Evolutionary conservation across 2,329 filamentous ascomycete genomes (phyloP).

Genomic region (Didymella pomorum): DNA sequence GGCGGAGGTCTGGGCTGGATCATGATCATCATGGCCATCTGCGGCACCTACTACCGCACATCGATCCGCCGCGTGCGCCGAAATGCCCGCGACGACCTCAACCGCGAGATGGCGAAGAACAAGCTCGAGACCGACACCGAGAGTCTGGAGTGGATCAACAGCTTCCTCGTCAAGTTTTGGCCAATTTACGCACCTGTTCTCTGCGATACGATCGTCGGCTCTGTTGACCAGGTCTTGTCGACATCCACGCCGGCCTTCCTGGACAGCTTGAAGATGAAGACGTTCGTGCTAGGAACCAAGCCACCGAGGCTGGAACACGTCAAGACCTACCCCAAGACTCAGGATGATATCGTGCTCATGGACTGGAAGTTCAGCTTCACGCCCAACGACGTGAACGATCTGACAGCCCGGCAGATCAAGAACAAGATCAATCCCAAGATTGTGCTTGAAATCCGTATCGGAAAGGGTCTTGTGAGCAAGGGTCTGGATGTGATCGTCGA

Average conservation of each 20-base stretch:
- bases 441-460: constrained; percentile 90
- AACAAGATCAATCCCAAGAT: constrained; percentile 98
- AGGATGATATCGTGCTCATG: constrained; percentile 96
- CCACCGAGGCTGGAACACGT: constrained; percentile 96
- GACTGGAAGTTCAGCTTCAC: constrained; percentile 99
- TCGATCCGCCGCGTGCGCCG: constrained; percentile 91
- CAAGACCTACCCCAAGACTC: constrained; percentile 95
- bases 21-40: constrained; percentile 89
- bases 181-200: constrained; percentile 96
- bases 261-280: constrained; percentile 91
- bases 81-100: constrained; percentile 95
- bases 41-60: constrained; percentile 95
- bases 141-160: constrained; percentile 98
- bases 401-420: constrained; percentile 88
- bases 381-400: constrained; percentile 89
- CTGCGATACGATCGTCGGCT: constrained; percentile 88
- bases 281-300: constrained; percentile 92
- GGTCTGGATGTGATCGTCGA: constrained; percentile 97
- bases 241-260: constrained; percentile 90
- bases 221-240: constrained; percentile 94
- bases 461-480: constrained; percentile 97
- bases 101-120: constrained; percentile 85
- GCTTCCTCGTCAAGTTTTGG: constrained; percentile 98
- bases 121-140: constrained; percentile 89
- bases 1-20: constrained; percentile 94